Evolutionary conservation across 805 yeast genomes (phyloP).

Genomic region (Candida lessepsii): DNA sequence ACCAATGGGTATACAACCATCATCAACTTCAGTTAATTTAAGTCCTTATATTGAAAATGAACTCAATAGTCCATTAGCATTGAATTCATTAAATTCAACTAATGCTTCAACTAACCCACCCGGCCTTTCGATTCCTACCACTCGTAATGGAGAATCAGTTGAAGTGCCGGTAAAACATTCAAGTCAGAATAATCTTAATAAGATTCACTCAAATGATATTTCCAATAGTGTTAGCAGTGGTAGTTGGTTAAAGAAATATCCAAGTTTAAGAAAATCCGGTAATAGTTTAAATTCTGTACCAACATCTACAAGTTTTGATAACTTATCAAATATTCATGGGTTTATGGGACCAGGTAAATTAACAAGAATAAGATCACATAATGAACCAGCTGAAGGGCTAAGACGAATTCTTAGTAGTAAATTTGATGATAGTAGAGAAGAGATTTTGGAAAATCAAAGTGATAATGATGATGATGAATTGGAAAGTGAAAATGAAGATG

Average conservation of each 20-base stretch:
- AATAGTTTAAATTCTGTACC: constrained; percentile 8
- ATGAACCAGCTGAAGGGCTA: constrained; percentile 9
- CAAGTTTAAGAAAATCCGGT: constrained; percentile 20
- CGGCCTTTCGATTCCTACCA: constrained; percentile 76
- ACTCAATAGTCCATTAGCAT: no score
- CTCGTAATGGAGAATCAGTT: constrained; percentile 73
- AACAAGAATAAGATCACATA: constrained; percentile 13
- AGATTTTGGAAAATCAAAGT: constrained; percentile 3
- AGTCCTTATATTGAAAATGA: background rate
- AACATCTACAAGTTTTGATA: constrained; percentile 15
- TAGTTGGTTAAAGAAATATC: constrained; percentile 30
- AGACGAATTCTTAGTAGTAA: constrained; percentile 11
- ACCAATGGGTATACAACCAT: background rate
- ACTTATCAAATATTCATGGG: constrained; percentile 13
- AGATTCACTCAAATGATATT: constrained; percentile 9
- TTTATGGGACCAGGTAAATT: constrained; percentile 12
- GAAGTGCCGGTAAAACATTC: constrained; percentile 51
- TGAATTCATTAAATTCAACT: no score
- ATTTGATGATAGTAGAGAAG: constrained; percentile 8
- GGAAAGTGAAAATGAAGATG: constrained; percentile 56
- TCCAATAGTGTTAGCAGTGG: background rate
- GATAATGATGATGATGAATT: constrained; percentile 16
- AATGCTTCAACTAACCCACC: constrained; percentile 32
- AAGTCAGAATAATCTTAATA: background rate
- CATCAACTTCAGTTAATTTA: constrained; percentile 3